These are phyloP conservation scores for Apiotrichum sp. DNA, from an alignment of 1,284 basidiomycete species.

Conservation along the genomic window DNA sequence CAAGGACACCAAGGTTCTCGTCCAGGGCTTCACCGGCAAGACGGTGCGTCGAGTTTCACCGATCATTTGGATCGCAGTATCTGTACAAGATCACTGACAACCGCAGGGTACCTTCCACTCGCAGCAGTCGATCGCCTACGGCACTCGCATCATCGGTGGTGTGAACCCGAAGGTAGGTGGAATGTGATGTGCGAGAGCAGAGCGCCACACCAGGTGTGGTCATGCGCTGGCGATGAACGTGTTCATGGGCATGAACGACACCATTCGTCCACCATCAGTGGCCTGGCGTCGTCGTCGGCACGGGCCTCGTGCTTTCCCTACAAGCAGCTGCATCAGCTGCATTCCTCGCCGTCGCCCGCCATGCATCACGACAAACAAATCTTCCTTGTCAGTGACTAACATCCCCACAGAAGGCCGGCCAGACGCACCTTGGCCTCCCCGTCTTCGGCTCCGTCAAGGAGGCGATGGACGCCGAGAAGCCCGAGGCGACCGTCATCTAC, in stretches of 20 bases:
- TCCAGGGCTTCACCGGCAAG: slow-evolving; percentile 95
- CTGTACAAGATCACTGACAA: slow-evolving; percentile 4
- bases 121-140: slow-evolving; percentile 83
- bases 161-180: slow-evolving; percentile 73
- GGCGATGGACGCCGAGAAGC: slow-evolving; percentile 73
- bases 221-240: too few species aligned
- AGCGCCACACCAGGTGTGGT: too few species aligned
- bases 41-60: slow-evolving; percentile 58
- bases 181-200: too few species aligned
- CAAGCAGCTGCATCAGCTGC: too few species aligned
- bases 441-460: slow-evolving; percentile 91
- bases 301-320: too few species aligned
- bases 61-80: not conserved
- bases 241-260: too few species aligned
- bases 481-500: slow-evolving; percentile 91
- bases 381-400: slow-evolving; percentile 3
- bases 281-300: too few species aligned
- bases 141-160: slow-evolving; percentile 93
- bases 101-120: slow-evolving; percentile 92
- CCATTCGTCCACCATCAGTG: too few species aligned
- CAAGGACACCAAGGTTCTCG: slow-evolving; percentile 90
- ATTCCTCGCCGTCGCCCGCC: too few species aligned
- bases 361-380: too few species aligned
- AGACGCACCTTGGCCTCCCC: slow-evolving; percentile 89
- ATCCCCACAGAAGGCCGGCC: slow-evolving; percentile 69